Evolutionary conservation across 768 basidiomycete genomes (phyloP).

Genomic region (Asterophora parasitica): DNA sequence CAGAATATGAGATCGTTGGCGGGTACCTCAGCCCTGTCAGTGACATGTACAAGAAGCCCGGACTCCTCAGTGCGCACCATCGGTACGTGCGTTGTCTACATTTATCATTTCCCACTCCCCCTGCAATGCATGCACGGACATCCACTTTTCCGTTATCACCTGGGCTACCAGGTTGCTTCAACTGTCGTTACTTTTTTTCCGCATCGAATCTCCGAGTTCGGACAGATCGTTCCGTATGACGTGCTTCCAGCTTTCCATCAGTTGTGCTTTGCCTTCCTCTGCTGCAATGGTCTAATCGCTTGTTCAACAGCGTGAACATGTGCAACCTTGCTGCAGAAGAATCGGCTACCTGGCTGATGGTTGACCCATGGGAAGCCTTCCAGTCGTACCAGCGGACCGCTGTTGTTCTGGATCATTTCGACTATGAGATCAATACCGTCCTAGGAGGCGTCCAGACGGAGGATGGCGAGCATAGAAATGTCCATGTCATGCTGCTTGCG

Average conservation of each 20-base stretch:
- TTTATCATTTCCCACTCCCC: background rate
- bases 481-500: conserved; percentile 90
- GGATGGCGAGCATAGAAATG: conserved; percentile 69
- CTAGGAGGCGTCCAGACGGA: conserved; percentile 73
- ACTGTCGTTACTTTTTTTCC: background rate
- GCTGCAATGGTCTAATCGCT: conserved; percentile 6
- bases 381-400: conserved; percentile 95
- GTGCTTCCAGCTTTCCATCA: conserved; percentile 18
- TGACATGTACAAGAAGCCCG: conserved; percentile 95
- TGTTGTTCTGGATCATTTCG: conserved; percentile 95
- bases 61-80: conserved; percentile 81
- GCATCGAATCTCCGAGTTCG: conserved; percentile 11
- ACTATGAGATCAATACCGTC: conserved; percentile 86
- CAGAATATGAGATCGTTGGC: conserved; percentile 89
- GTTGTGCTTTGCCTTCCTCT: conserved; percentile 17
- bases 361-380: conserved; percentile 96
- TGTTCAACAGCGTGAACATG: conserved; percentile 66
- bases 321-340: conserved; percentile 87
- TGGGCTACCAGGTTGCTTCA: background rate
- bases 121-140: background rate
- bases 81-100: conserved; percentile 55
- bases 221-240: conserved; percentile 13
- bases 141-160: background rate
- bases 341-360: conserved; percentile 93
- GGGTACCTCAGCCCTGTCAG: conserved; percentile 96